These are phyloP conservation scores for Lippia alba DNA, from an alignment of 305 asterid genomes.

Conservation along the genomic window DNA sequence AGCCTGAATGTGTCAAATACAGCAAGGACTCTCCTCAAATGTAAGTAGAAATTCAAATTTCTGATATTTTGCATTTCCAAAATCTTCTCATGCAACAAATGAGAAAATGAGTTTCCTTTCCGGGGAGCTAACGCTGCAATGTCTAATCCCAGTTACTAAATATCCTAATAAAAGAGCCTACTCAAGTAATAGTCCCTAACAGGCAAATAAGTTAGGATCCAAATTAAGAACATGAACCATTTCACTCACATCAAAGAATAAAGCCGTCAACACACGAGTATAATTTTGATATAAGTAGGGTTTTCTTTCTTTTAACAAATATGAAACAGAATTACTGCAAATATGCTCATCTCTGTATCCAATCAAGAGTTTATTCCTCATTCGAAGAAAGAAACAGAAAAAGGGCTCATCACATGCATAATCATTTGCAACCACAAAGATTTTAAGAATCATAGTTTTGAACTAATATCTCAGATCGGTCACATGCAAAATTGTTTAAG, in stretches of 20 bases:
- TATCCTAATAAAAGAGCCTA: background rate
- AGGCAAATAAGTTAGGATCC: conserved; percentile 7
- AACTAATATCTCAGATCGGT: background rate
- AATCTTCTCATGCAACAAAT: background rate
- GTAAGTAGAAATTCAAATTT: too few species aligned
- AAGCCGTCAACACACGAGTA: background rate
- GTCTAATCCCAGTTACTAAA: background rate
- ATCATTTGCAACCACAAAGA: background rate
- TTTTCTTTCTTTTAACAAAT: too few species aligned
- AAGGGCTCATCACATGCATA: background rate
- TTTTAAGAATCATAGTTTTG: background rate
- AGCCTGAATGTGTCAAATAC: background rate
- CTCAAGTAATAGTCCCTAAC: background rate
- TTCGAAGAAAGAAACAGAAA: background rate
- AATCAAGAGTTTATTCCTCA: too few species aligned
- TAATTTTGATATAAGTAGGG: background rate
- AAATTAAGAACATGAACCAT: background rate
- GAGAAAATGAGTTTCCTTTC: background rate
- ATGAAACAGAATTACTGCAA: too few species aligned
- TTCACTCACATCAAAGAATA: background rate
- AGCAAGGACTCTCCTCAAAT: too few species aligned
- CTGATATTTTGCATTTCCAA: background rate
- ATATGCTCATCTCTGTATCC: too few species aligned
- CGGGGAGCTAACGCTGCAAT: background rate
- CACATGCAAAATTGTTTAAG: too few species aligned